A percentile compares a stretch with the other conserved stretches of the same genome.
These are phyloP conservation scores for Dendrobium officinale DNA, from an alignment of 106 monocot genomes.

Conservation along the genomic window DNA sequence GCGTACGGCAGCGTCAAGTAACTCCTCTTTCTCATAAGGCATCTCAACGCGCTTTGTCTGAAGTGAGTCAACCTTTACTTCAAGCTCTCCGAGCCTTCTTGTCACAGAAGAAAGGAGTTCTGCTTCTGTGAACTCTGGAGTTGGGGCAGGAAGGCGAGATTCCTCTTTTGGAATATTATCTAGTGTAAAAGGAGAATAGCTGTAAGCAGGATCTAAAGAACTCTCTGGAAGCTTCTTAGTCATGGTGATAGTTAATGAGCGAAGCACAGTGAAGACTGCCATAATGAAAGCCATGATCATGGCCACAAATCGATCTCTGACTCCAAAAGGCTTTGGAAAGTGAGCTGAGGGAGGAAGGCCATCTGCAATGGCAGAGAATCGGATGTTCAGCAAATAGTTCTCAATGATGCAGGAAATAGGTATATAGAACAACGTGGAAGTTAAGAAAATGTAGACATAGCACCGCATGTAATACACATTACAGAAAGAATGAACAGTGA, in stretches of 20 bases:
- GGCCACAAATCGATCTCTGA: background rate
- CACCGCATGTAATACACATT: background rate
- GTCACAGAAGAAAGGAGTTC: slow-evolving; percentile 49
- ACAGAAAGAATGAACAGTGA: background rate
- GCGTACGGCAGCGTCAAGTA: slow-evolving; percentile 30
- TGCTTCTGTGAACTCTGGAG: slow-evolving; percentile 36
- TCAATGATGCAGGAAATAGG: background rate
- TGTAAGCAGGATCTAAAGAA: background rate
- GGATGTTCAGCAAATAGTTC: background rate
- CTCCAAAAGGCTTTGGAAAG: background rate
- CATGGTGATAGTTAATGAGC: background rate
- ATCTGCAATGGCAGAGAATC: background rate
- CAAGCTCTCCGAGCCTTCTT: slow-evolving; percentile 61
- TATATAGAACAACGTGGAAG: background rate
- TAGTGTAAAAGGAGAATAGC: slow-evolving; percentile 1
- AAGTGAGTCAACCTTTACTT: slow-evolving; percentile 62
- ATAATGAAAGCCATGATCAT: slow-evolving; percentile 4
- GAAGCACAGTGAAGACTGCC: background rate
- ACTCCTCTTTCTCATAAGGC: slow-evolving; percentile 63
- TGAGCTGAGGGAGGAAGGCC: background rate
- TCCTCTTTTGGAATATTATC: slow-evolving; percentile 34
- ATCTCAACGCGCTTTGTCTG: slow-evolving; percentile 59
- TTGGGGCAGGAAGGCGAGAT: slow-evolving; percentile 51
- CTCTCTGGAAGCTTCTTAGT: slow-evolving; percentile 1
- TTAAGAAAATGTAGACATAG: background rate